Evolutionary conservation across 2,329 filamentous ascomycete genomes (phyloP), one percentile per base, ranked within the genome.

Genomic region (Leptographium wingfieldii): DNA sequence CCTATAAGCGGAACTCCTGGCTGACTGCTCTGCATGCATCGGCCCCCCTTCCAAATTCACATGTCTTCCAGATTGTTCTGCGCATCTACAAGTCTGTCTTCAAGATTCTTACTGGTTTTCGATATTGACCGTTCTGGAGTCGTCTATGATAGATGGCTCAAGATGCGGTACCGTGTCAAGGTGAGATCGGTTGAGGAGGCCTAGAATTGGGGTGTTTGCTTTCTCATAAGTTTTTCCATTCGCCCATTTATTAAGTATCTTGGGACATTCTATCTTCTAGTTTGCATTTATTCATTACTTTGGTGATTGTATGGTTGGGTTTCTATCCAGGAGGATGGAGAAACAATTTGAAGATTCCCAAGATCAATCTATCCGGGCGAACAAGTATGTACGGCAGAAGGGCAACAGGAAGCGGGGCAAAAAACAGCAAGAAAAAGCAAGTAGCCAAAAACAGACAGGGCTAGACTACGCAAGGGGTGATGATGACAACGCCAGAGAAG

Each of bases 91-190:
- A 90, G 67, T 91, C 86, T 0, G 74, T 95, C 54, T 86, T 88
- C 1, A 88, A 95, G 69, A 92, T 95, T 43, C 77, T 95, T 29
- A 90, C 90, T 3, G 90, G 90, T 0, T 95, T 95, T 95, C 66
- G 90, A 95, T 66, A 90, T 95, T 56, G 90, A 94, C 69, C 91
- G 87, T 69, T 87, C 88, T 0, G 89, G 89, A 63, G 87, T 84
- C 29, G 89, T 88, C 3, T 95, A 88, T 66, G 84, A 94, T 69
- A 90, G 90, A 43, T 80, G 80, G 25, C 87, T 59, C 52, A 22
- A 48, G 22, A 12, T 46, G 35, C 63, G 63, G 22, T 63, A 63
- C 56, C 52, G 52, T 27, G 48, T 52, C 16, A 25, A 43, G 27
- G 25, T 57, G 33, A 33, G 49, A 35, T 19, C 48, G 14, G 16